Base-by-base conservation (phyloP, 768 basidiomycete genomes). In the Hypsizygus marmoreus region DNA sequence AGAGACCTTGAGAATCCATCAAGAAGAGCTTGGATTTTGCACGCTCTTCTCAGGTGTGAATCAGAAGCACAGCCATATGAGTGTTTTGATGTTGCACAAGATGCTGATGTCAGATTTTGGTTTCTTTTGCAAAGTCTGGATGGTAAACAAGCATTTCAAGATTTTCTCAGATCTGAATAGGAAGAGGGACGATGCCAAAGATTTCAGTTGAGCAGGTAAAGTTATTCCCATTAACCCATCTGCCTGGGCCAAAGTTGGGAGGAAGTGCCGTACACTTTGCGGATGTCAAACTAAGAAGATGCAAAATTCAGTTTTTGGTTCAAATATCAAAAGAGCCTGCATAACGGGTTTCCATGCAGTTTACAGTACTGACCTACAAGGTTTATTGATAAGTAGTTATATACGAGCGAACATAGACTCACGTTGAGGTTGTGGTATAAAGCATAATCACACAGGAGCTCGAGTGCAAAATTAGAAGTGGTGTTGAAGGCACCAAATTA, bases 401-500 rank as follows among this genome's bases (percentile, higher is more conserved):
- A n/a, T n/a, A n/a, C n/a, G n/a, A n/a, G n/a, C n/a, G n/a, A n/a
- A n/a, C n/a, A n/a, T n/a, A 17, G 17, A 16, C 17, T 9, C 16
- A 35, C 5, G 13, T 35, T 35, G 7, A 17, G 8, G 14, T 17
- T 17, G 16, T 35, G 16, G 22, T 16, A 4, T 9, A 22, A 35
- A 8, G 34, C 22, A 16, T 17, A 22, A 35, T 40, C 38, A 2
- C 7, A 6, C 9, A 40, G 38, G 19, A 24, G n/a, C 20, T 40
- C 38, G 13, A 38, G 14, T 38, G 22, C 3, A n/a, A 23, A 23
- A 23, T 25, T 24, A 11, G 19, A 24, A 22, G 19, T 24, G 20
- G 38, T 24, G 25, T 25, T 40, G 38, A 40, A 25, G 38, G 22
- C 38, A 23, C 38, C 38, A 40, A 40, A 25, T 24, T 24, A 40